Percentiles rank a stretch among this genome's conserved stretches.
phyloP scores from a whole-genome alignment of 1,284 basidiomycete species.

The Neotropicomus parvogracilis region DNA sequence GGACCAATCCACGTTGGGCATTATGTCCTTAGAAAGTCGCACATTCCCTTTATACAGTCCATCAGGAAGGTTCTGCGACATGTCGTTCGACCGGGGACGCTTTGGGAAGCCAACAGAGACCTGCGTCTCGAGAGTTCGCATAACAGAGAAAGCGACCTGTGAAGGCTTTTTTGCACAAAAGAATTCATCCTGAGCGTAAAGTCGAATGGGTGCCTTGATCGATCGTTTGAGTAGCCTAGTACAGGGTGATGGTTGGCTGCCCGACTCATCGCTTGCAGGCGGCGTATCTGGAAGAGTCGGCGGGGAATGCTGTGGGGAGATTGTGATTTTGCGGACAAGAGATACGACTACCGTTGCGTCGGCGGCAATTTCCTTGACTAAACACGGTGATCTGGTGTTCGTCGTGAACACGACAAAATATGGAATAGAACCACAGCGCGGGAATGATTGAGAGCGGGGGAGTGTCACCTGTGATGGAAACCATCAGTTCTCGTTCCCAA shows the following conservation, averaged over 20 bases:
- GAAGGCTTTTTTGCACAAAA: slow-evolving; percentile 41
- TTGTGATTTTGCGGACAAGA: slow-evolving; percentile 53
- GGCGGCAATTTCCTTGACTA: slow-evolving; percentile 60
- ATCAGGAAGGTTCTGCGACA: slow-evolving; percentile 50
- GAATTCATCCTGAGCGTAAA: slow-evolving; percentile 21
- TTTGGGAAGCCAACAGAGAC: slow-evolving; percentile 67
- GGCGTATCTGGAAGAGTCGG: slow-evolving; percentile 47
- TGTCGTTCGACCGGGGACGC: slow-evolving; percentile 47
- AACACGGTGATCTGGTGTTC: slow-evolving; percentile 45
- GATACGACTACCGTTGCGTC: slow-evolving; percentile 67
- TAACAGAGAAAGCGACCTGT: slow-evolving; percentile 42
- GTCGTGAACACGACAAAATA: slow-evolving; percentile 72
- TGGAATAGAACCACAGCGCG: slow-evolving; percentile 54
- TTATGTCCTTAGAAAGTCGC: slow-evolving; percentile 50
- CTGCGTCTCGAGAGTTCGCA: slow-evolving; percentile 49
- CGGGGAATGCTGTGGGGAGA: slow-evolving; percentile 38
- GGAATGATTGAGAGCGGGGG: slow-evolving; percentile 55
- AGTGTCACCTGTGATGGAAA: slow-evolving; percentile 50
- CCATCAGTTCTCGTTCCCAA: slow-evolving; percentile 2
- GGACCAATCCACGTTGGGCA: slow-evolving; percentile 62
- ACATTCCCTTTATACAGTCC: slow-evolving; percentile 61
- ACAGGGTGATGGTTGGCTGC: slow-evolving; percentile 25
- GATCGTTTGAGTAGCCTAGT: slow-evolving; percentile 47
- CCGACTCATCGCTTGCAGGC: slow-evolving; percentile 48
- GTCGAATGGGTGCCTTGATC: slow-evolving; percentile 32